Evolutionary conservation across 371 early-diverging fungal species (phyloP).

Genomic region (Rhizopus stolonifer): DNA sequence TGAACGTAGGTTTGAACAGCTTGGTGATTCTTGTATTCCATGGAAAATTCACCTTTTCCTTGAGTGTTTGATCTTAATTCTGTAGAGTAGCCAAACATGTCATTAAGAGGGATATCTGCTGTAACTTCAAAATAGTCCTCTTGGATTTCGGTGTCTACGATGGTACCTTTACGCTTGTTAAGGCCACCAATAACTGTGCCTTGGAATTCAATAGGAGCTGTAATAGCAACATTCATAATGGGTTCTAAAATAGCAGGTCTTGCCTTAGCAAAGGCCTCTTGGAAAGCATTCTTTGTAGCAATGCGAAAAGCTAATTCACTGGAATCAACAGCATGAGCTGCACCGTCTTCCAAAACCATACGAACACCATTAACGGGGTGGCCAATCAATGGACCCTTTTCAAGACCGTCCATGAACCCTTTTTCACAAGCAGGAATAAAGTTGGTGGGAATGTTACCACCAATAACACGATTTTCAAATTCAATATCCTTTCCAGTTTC

Average conservation of each 20-base stretch:
- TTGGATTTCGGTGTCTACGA: conserved; percentile 89
- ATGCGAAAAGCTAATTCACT: conserved; percentile 96
- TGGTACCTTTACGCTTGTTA: conserved; percentile 95
- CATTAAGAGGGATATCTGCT: conserved; percentile 79
- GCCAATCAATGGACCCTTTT: conserved; percentile 93
- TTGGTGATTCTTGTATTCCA: conserved; percentile 93
- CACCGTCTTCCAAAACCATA: conserved; percentile 92
- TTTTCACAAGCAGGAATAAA: conserved; percentile 96
- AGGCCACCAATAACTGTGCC: conserved; percentile 88
- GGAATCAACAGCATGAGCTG: conserved; percentile 94
- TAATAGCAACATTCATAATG: conserved; percentile 92
- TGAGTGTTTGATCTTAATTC: conserved; percentile 93
- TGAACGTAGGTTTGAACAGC: conserved; percentile 83
- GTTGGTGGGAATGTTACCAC: conserved; percentile 93
- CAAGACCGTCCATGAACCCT: conserved; percentile 89
- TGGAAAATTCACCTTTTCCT: conserved; percentile 98
- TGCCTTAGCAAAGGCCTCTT: conserved; percentile 83
- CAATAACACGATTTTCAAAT: conserved; percentile 81
- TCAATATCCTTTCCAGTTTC: conserved; percentile 57
- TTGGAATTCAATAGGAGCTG: conserved; percentile 93
- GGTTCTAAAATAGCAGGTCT: conserved; percentile 91
- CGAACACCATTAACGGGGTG: conserved; percentile 87
- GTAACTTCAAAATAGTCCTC: conserved; percentile 88
- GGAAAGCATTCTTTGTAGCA: conserved; percentile 86
- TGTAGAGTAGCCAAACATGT: conserved; percentile 32